Conservation (phyloP, 257 asterid species). For the Solanum etuberosum region DNA sequence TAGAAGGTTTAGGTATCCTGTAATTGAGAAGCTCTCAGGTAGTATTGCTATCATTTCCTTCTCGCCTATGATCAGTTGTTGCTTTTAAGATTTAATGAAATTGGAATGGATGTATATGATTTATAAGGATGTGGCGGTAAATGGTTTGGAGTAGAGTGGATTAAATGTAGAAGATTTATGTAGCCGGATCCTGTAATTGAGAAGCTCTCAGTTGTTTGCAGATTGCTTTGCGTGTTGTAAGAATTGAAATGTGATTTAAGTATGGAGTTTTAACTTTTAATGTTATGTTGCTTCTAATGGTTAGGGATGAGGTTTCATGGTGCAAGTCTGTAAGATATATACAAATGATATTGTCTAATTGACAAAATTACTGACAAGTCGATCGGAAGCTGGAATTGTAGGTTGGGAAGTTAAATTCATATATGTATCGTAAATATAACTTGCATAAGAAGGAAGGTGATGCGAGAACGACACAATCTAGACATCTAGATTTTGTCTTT, state of each 20-base stretch:
- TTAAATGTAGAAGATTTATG: neutral
- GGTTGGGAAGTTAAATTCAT: neutral
- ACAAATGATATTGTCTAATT: neutral
- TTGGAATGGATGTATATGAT: neutral
- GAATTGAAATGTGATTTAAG: neutral
- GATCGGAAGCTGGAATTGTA: neutral
- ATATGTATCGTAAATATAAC: neutral
- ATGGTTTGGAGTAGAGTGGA: neutral
- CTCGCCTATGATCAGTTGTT: neutral
- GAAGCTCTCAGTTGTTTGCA: neutral
- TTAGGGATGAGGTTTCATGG: neutral
- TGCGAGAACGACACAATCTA: neutral
- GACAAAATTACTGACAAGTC: neutral
- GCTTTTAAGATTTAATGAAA: neutral
- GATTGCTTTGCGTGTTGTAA: neutral
- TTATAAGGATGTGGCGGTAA: neutral
- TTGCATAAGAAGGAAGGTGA: neutral
- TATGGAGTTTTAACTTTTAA: neutral
- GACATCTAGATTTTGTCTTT: neutral
- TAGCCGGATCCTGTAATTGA: neutral
- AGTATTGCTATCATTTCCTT: neutral
- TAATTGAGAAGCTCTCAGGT: neutral
- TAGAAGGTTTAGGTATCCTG: neutral
- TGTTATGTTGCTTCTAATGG: neutral
- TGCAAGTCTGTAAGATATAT: neutral